A percentile compares a stretch with the other conserved stretches of the same genome.
These are phyloP conservation scores for Solanum hybrid DNA, from an alignment of 305 asterid genomes.

Conservation along the genomic window DNA sequence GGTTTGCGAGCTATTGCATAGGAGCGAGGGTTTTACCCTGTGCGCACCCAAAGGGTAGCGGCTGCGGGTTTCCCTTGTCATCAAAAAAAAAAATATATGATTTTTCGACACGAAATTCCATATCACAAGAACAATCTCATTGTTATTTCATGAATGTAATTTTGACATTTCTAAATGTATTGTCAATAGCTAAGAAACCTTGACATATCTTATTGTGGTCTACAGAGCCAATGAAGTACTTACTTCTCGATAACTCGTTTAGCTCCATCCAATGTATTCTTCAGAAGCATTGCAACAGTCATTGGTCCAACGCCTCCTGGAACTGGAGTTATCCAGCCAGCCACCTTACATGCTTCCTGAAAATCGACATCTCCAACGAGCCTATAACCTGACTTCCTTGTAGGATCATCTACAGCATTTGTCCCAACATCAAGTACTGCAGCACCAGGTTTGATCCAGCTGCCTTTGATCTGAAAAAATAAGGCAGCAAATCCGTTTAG, in stretches of 20 bases:
- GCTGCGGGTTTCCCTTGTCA: too few relatives aligned
- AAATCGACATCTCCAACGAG: conserved; percentile 91
- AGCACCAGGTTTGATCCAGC: conserved; percentile 98
- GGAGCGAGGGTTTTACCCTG: too few relatives aligned
- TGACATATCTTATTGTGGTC: background rate
- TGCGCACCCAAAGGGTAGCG: too few relatives aligned
- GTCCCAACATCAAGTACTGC: conserved; percentile 92
- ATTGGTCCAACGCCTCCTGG: conserved; percentile 97
- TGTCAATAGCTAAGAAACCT: background rate
- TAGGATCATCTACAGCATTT: conserved; percentile 72
- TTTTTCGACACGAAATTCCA: background rate
- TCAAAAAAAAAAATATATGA: background rate
- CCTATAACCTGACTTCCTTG: conserved; percentile 73
- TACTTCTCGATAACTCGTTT: conserved; percentile 48
- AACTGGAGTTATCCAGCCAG: conserved; percentile 92
- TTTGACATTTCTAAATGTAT: background rate
- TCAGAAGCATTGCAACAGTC: conserved; percentile 90
- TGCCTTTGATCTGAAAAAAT: conserved; percentile 64
- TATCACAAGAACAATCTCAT: background rate
- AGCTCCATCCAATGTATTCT: conserved; percentile 82
- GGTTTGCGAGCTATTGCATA: too few relatives aligned
- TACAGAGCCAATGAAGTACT: background rate
- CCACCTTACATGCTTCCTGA: conserved; percentile 66
- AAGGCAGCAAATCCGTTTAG: background rate
- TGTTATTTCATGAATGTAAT: background rate